A percentile compares a stretch with the other conserved stretches of the same genome.
These are phyloP conservation scores for Graphilbum ipis-grandicollis DNA, from an alignment of 2,329 filamentous ascomycete genomes.

Conservation along the genomic window DNA sequence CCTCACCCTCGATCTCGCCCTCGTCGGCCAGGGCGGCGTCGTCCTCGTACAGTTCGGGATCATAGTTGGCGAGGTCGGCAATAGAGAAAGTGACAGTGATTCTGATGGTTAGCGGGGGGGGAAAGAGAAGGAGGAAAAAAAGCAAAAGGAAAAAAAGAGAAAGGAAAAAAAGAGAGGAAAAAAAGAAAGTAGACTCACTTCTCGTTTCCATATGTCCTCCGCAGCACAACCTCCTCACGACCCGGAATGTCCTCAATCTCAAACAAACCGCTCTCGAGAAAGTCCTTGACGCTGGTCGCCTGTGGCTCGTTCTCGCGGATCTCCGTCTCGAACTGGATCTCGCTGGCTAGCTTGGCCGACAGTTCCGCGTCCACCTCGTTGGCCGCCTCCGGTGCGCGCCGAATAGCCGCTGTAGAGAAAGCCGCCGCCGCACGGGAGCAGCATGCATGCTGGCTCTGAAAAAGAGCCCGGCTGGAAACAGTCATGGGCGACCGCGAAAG, in stretches of 20 bases:
- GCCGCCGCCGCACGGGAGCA: not conserved
- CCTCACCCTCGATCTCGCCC: conserved; percentile 28
- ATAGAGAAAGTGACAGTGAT: conserved; percentile 68
- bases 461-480: not conserved
- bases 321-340: conserved; percentile 70
- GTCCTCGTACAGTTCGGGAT: conserved; percentile 41
- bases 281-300: conserved; percentile 68
- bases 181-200: too few relatives aligned
- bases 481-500: not conserved
- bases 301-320: conserved; percentile 56
- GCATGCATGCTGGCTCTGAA: not conserved
- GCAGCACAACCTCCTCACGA: conserved; percentile 74
- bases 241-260: conserved; percentile 68
- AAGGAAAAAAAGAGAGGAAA: too few relatives aligned
- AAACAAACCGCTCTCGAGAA: conserved; percentile 71
- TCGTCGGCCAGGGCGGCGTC: conserved; percentile 37
- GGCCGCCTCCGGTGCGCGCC: conserved; percentile 17
- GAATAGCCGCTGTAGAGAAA: conserved; percentile 31
- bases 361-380: conserved; percentile 59
- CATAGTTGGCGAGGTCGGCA: conserved; percentile 56
- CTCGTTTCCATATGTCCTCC: conserved; percentile 72
- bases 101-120: conserved; percentile 13
- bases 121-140: too few relatives aligned
- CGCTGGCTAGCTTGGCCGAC: conserved; percentile 66
- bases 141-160: too few relatives aligned